Evolutionary conservation across 805 yeast genomes (phyloP).

Genomic region (Metschnikowia similis): DNA sequence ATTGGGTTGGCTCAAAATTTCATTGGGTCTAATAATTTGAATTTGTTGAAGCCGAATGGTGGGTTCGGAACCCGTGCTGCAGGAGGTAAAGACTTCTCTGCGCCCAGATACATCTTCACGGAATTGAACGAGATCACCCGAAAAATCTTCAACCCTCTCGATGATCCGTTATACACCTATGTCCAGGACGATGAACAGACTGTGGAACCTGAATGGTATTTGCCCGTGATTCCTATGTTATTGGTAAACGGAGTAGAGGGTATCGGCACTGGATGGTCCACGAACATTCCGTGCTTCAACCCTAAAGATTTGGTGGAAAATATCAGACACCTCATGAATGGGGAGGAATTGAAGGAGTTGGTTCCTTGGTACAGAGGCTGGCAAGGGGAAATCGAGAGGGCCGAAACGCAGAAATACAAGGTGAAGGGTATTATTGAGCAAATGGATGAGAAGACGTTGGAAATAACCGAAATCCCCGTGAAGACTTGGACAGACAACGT

Average conservation of each 20-base stretch:
- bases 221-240: conserved; percentile 93
- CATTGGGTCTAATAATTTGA: conserved; percentile 86
- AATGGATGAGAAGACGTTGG: conserved; percentile 72
- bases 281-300: conserved; percentile 84
- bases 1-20: conserved; percentile 93
- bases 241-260: conserved; percentile 96
- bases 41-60: conserved; percentile 85
- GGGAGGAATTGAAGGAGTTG: conserved; percentile 68
- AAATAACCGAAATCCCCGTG: conserved; percentile 89
- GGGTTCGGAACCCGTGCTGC: conserved; percentile 93
- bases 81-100: conserved; percentile 99
- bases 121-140: conserved; percentile 74
- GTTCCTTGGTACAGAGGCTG: conserved; percentile 95
- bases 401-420: conserved; percentile 63
- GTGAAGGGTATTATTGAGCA: conserved; percentile 80
- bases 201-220: conserved; percentile 93
- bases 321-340: conserved; percentile 66
- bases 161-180: conserved; percentile 72
- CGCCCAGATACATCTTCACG: conserved; percentile 93
- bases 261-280: conserved; percentile 99
- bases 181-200: conserved; percentile 89
- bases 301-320: conserved; percentile 80
- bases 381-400: conserved; percentile 74
- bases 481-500: conserved; percentile 88
- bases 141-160: conserved; percentile 71